Evolutionary conservation across 2,329 filamentous ascomycete genomes (phyloP).

Genomic region (Esteya vermicola): DNA sequence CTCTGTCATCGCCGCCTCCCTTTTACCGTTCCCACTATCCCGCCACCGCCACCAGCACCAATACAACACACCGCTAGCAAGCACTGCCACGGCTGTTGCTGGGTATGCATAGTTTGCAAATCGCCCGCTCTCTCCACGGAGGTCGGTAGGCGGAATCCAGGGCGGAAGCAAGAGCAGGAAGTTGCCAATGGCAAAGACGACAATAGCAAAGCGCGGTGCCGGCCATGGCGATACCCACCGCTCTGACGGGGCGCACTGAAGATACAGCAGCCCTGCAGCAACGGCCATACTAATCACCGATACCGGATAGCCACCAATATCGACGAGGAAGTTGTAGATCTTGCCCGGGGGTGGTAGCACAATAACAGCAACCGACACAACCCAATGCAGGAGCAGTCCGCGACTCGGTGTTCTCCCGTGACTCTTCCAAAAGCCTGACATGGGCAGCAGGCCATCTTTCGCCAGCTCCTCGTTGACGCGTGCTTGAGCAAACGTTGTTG

Average conservation of each 20-base stretch:
- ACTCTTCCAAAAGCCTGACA: conserved; percentile 20
- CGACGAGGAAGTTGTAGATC: conserved; percentile 23
- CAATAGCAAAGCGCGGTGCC: conserved; percentile 15
- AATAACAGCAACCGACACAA: conserved; percentile 43
- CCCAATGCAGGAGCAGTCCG: conserved; percentile 41
- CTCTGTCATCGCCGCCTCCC: background rate
- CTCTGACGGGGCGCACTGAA: conserved; percentile 16
- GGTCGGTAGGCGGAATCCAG: conserved; percentile 19
- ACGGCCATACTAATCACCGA: conserved; percentile 20
- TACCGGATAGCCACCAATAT: conserved; percentile 23
- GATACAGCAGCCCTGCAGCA: conserved; percentile 18
- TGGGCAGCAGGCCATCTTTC: conserved; percentile 30
- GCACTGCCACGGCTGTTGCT: conserved; percentile 18
- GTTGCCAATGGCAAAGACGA: conserved; percentile 18
- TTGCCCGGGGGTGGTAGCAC: conserved; percentile 31
- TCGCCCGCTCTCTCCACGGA: conserved; percentile 12
- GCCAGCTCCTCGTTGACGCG: conserved; percentile 32
- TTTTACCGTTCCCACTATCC: background rate
- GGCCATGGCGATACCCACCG: conserved; percentile 17
- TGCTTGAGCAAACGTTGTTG: conserved; percentile 32
- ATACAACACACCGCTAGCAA: conserved; percentile 19
- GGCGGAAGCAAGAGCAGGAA: conserved; percentile 20
- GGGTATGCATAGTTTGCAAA: conserved; percentile 23
- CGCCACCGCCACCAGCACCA: conserved; percentile 20
- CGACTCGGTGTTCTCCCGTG: conserved; percentile 14